These are phyloP conservation scores for Akanthomyces dipterigenus DNA, from an alignment of 2,329 filamentous ascomycete species.

Conservation along the genomic window DNA sequence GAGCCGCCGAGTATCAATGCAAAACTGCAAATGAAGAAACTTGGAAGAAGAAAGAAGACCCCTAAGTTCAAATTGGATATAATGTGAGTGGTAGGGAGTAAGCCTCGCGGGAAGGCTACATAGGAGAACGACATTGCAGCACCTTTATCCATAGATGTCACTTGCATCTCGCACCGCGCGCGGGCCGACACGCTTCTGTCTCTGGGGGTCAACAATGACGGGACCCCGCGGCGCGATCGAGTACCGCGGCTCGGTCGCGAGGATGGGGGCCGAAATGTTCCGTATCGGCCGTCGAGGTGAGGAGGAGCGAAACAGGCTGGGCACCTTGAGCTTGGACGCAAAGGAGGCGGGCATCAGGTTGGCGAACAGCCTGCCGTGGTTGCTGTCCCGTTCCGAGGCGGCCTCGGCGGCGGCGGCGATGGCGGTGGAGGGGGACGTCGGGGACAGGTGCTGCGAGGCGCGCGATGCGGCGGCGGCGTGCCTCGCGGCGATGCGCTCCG, in stretches of 20 bases:
- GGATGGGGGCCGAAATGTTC: not conserved
- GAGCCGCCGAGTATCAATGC: not conserved
- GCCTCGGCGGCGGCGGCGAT: not conserved
- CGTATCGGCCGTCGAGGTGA: not conserved
- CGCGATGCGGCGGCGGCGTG: slow-evolving; percentile 9
- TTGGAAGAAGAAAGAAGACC: not conserved
- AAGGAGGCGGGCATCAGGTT: not conserved
- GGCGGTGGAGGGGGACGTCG: not conserved
- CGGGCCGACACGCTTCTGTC: not conserved
- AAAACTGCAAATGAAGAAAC: not conserved
- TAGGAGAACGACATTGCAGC: not conserved
- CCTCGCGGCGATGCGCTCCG: slow-evolving; percentile 10
- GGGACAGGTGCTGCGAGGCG: slow-evolving; percentile 16
- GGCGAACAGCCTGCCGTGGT: not conserved
- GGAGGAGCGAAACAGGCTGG: not conserved
- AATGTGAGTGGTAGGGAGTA: not conserved
- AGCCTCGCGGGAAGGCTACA: not conserved
- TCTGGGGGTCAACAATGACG: not conserved
- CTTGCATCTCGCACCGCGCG: not conserved
- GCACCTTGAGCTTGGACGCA: not conserved
- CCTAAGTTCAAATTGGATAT: not conserved
- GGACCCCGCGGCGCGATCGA: not conserved
- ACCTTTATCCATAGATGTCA: not conserved
- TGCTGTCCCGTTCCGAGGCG: not conserved
- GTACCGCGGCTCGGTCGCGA: not conserved